These are phyloP conservation scores for Scheffersomyces ergatensis DNA, from an alignment of 805 yeast species.

Conservation along the genomic window DNA sequence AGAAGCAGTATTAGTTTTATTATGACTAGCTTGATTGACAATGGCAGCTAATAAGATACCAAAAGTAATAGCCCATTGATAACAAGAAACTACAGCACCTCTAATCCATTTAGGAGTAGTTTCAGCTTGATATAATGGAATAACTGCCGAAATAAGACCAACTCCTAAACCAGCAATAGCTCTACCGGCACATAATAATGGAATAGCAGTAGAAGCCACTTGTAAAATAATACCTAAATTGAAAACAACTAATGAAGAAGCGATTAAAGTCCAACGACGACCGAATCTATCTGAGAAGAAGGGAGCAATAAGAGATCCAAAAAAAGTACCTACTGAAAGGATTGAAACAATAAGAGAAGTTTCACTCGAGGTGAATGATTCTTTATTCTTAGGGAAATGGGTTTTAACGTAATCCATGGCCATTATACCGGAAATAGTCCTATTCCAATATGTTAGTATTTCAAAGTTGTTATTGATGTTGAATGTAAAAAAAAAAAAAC, in stretches of 20 bases:
- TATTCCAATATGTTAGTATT: too few relatives aligned
- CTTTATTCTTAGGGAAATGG: slow-evolving; percentile 18
- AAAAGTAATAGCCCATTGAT: slow-evolving; percentile 39
- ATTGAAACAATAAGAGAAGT: slow-evolving; percentile 25
- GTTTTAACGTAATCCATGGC: slow-evolving; percentile 35
- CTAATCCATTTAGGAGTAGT: slow-evolving; percentile 41
- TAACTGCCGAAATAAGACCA: slow-evolving; percentile 38
- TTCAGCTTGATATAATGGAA: slow-evolving; percentile 42
- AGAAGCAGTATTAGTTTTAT: slow-evolving; percentile 31
- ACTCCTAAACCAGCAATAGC: slow-evolving; percentile 41
- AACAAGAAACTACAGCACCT: slow-evolving; percentile 41
- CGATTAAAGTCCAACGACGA: slow-evolving; percentile 36
- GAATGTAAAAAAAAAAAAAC: too few relatives aligned
- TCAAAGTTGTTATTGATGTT: too few relatives aligned
- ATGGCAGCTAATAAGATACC: slow-evolving; percentile 37
- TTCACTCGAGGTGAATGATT: slow-evolving; percentile 16
- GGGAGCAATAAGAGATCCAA: slow-evolving; percentile 39
- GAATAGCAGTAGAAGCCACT: slow-evolving; percentile 31
- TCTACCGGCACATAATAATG: slow-evolving; percentile 38
- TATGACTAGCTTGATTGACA: slow-evolving; percentile 34
- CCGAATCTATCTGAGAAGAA: slow-evolving; percentile 36
- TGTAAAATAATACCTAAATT: slow-evolving; percentile 38
- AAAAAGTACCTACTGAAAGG: slow-evolving; percentile 42
- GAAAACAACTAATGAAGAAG: slow-evolving; percentile 31
- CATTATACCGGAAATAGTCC: slow-evolving; percentile 40